phyloP scores from a whole-genome alignment of 257 asterid species.

The Lycium barbarum region DNA sequence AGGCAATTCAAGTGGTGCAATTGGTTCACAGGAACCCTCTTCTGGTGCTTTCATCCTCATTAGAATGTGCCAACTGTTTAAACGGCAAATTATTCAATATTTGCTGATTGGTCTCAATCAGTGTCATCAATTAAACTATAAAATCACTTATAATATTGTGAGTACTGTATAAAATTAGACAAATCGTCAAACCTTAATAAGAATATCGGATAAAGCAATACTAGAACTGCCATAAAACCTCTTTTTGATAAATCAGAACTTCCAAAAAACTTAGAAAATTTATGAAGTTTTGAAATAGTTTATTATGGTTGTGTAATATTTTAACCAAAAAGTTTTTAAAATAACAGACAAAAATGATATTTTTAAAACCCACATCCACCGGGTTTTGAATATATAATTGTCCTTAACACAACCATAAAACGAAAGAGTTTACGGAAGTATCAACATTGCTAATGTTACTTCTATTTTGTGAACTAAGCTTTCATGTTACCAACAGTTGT shows the following conservation, averaged over 20 bases:
- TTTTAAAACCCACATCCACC: not conserved
- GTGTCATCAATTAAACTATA: not conserved
- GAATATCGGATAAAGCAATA: not conserved
- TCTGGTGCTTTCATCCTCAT: constrained; percentile 79
- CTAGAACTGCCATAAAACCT: not conserved
- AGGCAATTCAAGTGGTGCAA: constrained; percentile 89
- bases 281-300: not conserved
- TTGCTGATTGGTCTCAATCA: not conserved
- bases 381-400: not conserved
- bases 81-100: constrained; percentile 30
- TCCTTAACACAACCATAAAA: not conserved
- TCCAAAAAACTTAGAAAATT: not conserved
- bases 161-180: not conserved
- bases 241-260: not conserved
- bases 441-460: not conserved
- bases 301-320: not conserved
- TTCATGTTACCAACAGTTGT: not conserved
- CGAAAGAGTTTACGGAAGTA: not conserved
- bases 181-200: not conserved
- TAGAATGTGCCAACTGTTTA: constrained; percentile 84
- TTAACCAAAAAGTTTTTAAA: not conserved
- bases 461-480: constrained; percentile 3
- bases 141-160: not conserved
- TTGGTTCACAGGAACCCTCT: constrained; percentile 73
- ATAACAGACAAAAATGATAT: not conserved